Conservation (phyloP, 495 filamentous ascomycete species). For the Sphaerosporella brunnea region DNA sequence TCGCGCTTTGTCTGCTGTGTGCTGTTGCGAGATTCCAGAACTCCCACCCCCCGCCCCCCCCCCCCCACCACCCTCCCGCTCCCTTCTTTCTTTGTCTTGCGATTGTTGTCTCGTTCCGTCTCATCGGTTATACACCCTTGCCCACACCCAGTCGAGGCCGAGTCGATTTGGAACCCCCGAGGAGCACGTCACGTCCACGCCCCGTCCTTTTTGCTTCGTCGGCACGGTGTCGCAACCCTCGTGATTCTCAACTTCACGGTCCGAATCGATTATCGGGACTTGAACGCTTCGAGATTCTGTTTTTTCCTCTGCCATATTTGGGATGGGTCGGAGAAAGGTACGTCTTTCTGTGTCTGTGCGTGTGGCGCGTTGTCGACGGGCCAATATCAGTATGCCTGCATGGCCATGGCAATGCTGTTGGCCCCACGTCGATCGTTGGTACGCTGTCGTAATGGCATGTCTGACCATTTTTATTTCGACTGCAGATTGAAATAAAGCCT, state of each 20-base stretch:
- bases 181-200: too few species aligned
- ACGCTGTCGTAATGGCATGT: slow-evolving; percentile 2
- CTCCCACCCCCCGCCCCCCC: not conserved
- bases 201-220: too few species aligned
- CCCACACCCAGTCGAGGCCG: too few species aligned
- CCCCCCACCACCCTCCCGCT: not conserved
- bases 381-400: too few species aligned
- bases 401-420: too few species aligned
- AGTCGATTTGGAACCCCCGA: too few species aligned
- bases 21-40: not conserved
- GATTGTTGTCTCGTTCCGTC: slow-evolving; percentile 6
- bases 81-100: not conserved
- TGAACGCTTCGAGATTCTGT: not conserved
- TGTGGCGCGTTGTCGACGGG: not conserved
- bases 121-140: slow-evolving; percentile 5
- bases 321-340: slow-evolving; percentile 45
- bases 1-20: not conserved
- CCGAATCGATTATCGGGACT: too few species aligned
- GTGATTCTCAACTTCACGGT: not conserved
- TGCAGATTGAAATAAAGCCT: slow-evolving; percentile 92
- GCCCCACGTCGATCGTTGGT: too few species aligned
- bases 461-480: slow-evolving; percentile 6
- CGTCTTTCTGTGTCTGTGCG: not conserved
- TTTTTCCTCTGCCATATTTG: not conserved
- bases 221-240: too few species aligned